phyloP scores from a whole-genome alignment of 2,329 filamentous ascomycete species.

The Monosporascus sp. region DNA sequence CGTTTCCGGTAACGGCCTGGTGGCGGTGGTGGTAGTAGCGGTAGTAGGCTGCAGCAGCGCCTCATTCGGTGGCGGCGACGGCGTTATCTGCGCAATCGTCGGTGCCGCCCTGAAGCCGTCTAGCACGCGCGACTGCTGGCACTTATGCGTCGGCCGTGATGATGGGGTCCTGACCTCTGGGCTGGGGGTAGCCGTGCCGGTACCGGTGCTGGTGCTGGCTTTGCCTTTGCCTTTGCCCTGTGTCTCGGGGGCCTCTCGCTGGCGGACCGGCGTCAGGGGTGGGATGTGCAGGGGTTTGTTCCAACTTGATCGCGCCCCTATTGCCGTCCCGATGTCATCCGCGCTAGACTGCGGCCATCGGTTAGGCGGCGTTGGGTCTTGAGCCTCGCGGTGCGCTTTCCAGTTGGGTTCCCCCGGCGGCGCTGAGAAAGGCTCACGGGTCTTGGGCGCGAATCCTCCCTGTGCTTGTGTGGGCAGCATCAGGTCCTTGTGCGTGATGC shows the following conservation, averaged over 20 bases:
- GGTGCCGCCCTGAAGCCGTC: too few species aligned
- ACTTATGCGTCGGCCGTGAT: constrained; percentile 10
- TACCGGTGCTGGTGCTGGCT: background rate
- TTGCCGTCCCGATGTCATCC: constrained; percentile 9
- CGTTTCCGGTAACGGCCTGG: constrained; percentile 17
- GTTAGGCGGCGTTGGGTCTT: constrained; percentile 16
- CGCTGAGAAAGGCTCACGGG: constrained; percentile 1
- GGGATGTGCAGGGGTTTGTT: constrained; percentile 15
- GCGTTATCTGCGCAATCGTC: background rate
- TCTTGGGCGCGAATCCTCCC: background rate
- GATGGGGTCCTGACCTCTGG: constrained; percentile 10
- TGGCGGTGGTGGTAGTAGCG: background rate
- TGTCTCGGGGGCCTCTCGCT: constrained; percentile 3
- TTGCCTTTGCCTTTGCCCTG: constrained; percentile 10
- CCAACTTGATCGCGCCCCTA: constrained; percentile 5
- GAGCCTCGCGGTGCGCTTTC: constrained; percentile 11
- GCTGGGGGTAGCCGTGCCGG: constrained; percentile 6
- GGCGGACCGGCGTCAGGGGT: constrained; percentile 1
- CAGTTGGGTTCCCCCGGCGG: constrained; percentile 14
- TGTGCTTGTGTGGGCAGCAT: constrained; percentile 14
- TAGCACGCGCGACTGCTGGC: constrained; percentile 9
- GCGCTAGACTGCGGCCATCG: constrained; percentile 17
- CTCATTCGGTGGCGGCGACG: background rate
- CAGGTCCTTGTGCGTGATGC: constrained; percentile 24
- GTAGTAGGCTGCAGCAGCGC: background rate